Evolutionary conservation across 768 basidiomycete genomes (phyloP).

Genomic region (Tricholoma furcatifolium): DNA sequence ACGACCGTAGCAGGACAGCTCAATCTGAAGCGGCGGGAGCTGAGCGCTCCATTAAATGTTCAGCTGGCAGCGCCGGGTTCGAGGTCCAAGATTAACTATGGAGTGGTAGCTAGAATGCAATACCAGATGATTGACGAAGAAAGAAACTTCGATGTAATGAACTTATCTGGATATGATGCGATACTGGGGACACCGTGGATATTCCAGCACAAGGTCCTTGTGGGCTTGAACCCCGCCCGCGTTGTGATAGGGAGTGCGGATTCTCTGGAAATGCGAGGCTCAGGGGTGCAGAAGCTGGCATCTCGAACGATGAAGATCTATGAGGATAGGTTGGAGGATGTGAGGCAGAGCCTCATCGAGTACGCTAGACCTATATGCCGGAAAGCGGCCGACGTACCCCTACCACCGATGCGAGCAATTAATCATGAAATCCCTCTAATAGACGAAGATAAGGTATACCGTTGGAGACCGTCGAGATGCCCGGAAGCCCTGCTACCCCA

Average conservation of each 20-base stretch:
- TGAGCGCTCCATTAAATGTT: slow-evolving; percentile 34
- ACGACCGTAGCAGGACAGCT: not conserved
- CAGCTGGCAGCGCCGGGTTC: too few species aligned
- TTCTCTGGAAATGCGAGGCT: not conserved
- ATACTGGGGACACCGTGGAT: too few species aligned
- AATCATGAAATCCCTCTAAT: too few species aligned
- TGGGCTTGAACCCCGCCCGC: not conserved
- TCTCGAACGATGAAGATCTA: not conserved
- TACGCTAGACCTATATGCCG: too few species aligned
- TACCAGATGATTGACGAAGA: not conserved
- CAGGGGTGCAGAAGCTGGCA: not conserved
- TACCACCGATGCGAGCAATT: too few species aligned
- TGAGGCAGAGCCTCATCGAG: too few species aligned
- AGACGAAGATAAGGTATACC: not conserved
- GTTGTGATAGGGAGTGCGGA: not conserved
- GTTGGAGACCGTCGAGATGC: too few species aligned
- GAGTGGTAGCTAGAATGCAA: not conserved
- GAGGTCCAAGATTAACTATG: too few species aligned
- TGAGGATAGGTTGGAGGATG: not conserved
- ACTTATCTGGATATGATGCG: not conserved
- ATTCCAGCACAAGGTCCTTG: not conserved
- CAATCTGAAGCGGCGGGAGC: slow-evolving; percentile 5
- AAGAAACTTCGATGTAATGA: not conserved
- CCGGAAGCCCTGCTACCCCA: too few species aligned
- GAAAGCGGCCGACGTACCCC: too few species aligned